A percentile compares a stretch with the other conserved stretches of the same genome.
These are phyloP conservation scores for Tuber calosporum DNA, from an alignment of 495 filamentous ascomycete genomes.

Conservation along the genomic window DNA sequence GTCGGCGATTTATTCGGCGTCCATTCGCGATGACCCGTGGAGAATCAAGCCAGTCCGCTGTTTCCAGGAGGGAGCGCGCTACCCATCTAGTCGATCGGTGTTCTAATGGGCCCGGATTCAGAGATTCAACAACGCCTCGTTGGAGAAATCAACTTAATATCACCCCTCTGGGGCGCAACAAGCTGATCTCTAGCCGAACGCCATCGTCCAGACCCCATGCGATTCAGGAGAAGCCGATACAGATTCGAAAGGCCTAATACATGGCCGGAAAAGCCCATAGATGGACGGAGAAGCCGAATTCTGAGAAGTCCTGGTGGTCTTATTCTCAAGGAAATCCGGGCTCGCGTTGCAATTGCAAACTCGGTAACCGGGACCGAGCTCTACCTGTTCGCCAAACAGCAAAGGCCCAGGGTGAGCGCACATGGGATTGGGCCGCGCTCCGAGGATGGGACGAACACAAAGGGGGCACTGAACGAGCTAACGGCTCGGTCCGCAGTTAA, in stretches of 20 bases:
- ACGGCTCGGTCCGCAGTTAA: not conserved
- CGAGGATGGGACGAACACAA: conserved; percentile 4
- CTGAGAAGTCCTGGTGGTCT: conserved; percentile 6
- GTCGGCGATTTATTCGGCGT: not conserved
- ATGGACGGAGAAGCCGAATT: not conserved
- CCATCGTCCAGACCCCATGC: not conserved
- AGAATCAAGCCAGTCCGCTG: not conserved
- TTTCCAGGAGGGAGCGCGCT: not conserved
- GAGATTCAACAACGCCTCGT: not conserved
- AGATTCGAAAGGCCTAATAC: not conserved
- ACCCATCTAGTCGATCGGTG: not conserved
- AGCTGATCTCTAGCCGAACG: not conserved
- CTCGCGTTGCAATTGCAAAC: not conserved
- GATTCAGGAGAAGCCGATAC: conserved; percentile 1
- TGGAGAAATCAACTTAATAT: not conserved
- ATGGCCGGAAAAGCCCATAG: not conserved
- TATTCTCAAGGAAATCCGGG: not conserved
- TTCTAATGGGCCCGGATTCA: not conserved
- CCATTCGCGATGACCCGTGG: not conserved
- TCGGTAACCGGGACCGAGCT: not conserved
- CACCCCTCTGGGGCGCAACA: not conserved
- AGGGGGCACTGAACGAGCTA: not conserved
- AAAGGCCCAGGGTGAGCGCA: not conserved
- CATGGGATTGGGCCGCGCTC: conserved; percentile 4
- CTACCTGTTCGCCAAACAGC: not conserved